Conservation (phyloP, 163 green algal genomes). For the Dunaliella salina region DNA sequence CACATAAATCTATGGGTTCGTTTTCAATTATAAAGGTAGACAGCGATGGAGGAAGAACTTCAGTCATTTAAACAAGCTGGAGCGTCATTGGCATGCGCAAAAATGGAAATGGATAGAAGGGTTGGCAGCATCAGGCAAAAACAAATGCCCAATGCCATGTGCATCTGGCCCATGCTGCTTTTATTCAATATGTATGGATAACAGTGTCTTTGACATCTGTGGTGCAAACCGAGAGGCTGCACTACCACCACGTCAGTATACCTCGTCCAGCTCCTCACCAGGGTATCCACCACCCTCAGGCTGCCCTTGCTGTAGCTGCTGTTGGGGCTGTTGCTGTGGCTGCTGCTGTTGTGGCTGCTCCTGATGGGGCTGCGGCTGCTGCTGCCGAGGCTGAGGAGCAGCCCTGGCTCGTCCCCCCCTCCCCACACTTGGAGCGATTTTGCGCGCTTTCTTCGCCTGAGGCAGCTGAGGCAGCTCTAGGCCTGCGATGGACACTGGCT, state of each 20-base stretch:
- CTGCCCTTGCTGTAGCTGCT: background rate
- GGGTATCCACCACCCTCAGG: background rate
- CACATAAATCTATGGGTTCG: too few species aligned
- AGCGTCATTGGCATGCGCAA: too few species aligned
- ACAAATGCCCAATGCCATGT: too few species aligned
- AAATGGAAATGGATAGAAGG: too few species aligned
- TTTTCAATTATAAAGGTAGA: too few species aligned
- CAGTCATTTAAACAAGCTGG: too few species aligned
- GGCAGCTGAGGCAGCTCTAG: background rate
- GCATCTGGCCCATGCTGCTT: too few species aligned
- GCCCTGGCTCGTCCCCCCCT: background rate
- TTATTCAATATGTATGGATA: too few species aligned
- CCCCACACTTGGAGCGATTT: background rate
- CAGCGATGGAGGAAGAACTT: too few species aligned
- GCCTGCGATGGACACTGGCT: background rate
- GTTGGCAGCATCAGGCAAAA: too few species aligned
- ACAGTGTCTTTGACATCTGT: too few species aligned
- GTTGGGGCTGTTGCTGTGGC: background rate
- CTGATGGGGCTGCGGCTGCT: background rate
- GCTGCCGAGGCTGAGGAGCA: background rate
- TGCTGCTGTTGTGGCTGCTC: constrained; percentile 1
- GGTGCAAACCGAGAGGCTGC: too few species aligned
- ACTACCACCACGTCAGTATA: background rate
- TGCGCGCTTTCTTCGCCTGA: background rate
- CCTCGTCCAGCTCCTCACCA: background rate